These are phyloP conservation scores for Solanum hybrid DNA, from an alignment of 305 asterid genomes.

Conservation along the genomic window DNA sequence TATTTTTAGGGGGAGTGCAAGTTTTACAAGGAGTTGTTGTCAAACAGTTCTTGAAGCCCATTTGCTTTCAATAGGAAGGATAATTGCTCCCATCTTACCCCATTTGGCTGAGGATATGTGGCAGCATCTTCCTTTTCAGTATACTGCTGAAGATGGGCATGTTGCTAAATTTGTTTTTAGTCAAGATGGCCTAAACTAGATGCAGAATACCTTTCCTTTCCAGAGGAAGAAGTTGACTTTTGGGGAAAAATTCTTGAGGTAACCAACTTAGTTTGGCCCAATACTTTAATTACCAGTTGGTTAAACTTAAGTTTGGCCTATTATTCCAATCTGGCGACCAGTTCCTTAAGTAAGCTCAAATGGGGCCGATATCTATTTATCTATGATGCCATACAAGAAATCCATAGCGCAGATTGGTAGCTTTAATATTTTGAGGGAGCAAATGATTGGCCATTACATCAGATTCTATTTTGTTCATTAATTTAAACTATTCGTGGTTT, in stretches of 20 bases:
- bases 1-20: conserved; percentile 52
- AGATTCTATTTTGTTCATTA: background rate
- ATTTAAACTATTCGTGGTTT: background rate
- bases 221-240: conserved; percentile 52
- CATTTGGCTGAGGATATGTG: conserved; percentile 97
- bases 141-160: conserved; percentile 44
- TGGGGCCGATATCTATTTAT: background rate
- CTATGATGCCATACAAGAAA: background rate
- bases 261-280: conserved; percentile 2
- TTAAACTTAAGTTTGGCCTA: background rate
- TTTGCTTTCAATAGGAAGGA: conserved; percentile 57
- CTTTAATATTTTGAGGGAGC: background rate
- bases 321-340: background rate
- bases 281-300: background rate
- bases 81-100: conserved; percentile 85
- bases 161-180: conserved; percentile 59
- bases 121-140: conserved; percentile 85
- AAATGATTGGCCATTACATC: background rate
- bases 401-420: background rate
- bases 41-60: conserved; percentile 90
- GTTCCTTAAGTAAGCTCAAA: background rate
- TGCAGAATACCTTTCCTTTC: conserved; percentile 49
- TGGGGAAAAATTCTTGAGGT: conserved; percentile 96
- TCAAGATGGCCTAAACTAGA: conserved; percentile 66
- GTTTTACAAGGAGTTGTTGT: conserved; percentile 85